A percentile compares a stretch with the other conserved stretches of the same genome.
These are phyloP conservation scores for Lactarius tabidus DNA, from an alignment of 768 basidiomycete genomes.

Conservation along the genomic window DNA sequence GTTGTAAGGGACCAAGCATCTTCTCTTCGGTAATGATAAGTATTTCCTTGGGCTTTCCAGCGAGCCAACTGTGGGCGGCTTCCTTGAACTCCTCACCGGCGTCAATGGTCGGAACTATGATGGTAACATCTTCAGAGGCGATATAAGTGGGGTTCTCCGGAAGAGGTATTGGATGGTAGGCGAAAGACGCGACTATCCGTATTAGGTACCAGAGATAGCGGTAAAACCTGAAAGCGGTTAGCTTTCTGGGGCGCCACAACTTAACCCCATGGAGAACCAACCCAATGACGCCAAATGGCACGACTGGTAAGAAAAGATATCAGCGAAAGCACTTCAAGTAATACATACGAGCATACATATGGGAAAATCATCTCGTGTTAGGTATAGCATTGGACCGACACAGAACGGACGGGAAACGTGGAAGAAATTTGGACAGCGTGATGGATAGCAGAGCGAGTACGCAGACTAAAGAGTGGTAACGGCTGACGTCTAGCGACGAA, in stretches of 20 bases:
- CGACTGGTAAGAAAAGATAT: constrained; percentile 47
- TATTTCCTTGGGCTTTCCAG: constrained; percentile 84
- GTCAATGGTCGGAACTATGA: constrained; percentile 94
- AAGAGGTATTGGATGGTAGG: constrained; percentile 85
- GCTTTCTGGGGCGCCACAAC: neutral
- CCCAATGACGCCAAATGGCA: constrained; percentile 89
- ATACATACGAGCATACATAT: constrained; percentile 59
- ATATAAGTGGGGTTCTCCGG: constrained; percentile 89
- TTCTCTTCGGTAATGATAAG: constrained; percentile 79
- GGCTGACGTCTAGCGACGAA: constrained; percentile 24
- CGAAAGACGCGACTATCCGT: constrained; percentile 69
- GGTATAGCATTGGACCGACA: constrained; percentile 61
- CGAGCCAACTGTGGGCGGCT: constrained; percentile 88
- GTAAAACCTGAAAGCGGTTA: constrained; percentile 58
- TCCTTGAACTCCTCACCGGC: constrained; percentile 95
- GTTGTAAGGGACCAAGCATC: constrained; percentile 85
- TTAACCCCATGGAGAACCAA: constrained; percentile 38
- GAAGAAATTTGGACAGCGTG: constrained; percentile 19
- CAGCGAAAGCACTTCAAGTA: neutral
- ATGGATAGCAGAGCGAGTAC: constrained; percentile 21
- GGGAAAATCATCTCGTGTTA: constrained; percentile 88
- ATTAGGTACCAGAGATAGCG: constrained; percentile 93
- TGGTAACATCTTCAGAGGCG: constrained; percentile 90
- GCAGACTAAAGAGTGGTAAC: constrained; percentile 25
- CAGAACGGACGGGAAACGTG: constrained; percentile 2